phyloP scores from a whole-genome alignment of 352 stramenopile genomes.

The Phytopythium litorale region DNA sequence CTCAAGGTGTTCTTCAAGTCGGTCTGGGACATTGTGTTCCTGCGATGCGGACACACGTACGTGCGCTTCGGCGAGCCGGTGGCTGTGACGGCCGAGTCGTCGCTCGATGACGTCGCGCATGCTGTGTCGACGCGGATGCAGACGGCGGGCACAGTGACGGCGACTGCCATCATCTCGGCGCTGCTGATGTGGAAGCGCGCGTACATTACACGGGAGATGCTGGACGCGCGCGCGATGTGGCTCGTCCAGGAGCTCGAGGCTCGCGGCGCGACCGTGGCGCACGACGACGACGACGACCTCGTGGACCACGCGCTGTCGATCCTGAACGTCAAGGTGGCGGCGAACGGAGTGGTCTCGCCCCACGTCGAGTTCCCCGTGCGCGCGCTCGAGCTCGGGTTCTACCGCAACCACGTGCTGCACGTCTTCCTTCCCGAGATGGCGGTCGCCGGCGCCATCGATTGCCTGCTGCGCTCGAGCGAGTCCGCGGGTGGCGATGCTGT shows the following conservation, averaged over 20 bases:
- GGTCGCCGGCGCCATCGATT: slow-evolving; percentile 52
- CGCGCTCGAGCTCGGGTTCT: slow-evolving; percentile 76
- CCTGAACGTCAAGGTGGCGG: slow-evolving; percentile 42
- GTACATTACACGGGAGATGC: slow-evolving; percentile 58
- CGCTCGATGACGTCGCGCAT: slow-evolving; percentile 41
- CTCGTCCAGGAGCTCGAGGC: slow-evolving; percentile 44
- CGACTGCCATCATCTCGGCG: slow-evolving; percentile 63
- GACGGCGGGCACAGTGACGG: slow-evolving; percentile 66
- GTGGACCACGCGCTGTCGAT: slow-evolving; percentile 59
- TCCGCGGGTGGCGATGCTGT: slow-evolving; percentile 5
- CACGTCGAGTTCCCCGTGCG: slow-evolving; percentile 57
- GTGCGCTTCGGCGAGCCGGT: slow-evolving; percentile 79
- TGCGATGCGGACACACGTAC: slow-evolving; percentile 80
- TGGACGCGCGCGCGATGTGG: slow-evolving; percentile 49
- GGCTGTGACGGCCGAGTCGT: slow-evolving; percentile 41
- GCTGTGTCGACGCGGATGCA: slow-evolving; percentile 73
- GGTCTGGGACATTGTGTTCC: slow-evolving; percentile 65
- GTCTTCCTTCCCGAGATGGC: slow-evolving; percentile 78
- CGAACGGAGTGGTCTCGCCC: slow-evolving; percentile 38
- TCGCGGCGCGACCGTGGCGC: slow-evolving; percentile 47
- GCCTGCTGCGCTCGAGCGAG: slow-evolving; percentile 22
- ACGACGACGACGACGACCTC: slow-evolving; percentile 49
- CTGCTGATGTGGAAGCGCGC: slow-evolving; percentile 77
- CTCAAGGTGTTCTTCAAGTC: slow-evolving; percentile 70
- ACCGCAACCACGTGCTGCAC: slow-evolving; percentile 84